Percentiles rank a stretch among this genome's conserved stretches.
Conservation (phyloP, 1,284 basidiomycete species). For the Microbotryum scabiosae region DNA sequence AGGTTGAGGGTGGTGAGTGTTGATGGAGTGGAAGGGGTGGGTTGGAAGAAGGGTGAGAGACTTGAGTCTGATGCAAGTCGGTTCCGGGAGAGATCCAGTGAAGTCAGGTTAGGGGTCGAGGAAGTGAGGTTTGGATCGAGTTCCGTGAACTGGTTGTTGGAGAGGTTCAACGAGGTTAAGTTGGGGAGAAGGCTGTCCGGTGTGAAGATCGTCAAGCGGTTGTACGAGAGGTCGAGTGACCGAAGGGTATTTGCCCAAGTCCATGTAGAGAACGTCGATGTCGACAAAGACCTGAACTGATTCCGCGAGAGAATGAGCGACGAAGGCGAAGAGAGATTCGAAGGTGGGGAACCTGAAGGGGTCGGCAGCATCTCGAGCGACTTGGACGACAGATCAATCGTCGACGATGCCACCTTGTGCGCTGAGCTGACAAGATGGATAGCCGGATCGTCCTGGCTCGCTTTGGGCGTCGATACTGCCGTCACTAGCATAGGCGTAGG, state of each 20-base stretch:
- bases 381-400: slow-evolving; percentile 7
- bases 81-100: slow-evolving; percentile 18
- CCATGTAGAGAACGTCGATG: slow-evolving; percentile 5
- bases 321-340: background rate
- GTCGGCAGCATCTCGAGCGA: slow-evolving; percentile 8
- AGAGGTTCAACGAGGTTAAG: slow-evolving; percentile 13
- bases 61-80: slow-evolving; percentile 14
- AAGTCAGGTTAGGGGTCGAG: slow-evolving; percentile 1
- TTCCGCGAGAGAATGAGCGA: slow-evolving; percentile 18
- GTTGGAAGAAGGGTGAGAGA: slow-evolving; percentile 4
- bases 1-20: slow-evolving; percentile 2
- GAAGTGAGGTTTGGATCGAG: slow-evolving; percentile 1
- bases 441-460: slow-evolving; percentile 2
- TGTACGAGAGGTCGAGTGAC: slow-evolving; percentile 5
- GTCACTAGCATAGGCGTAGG: background rate
- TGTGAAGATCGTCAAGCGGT: slow-evolving; percentile 2
- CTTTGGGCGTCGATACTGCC: background rate
- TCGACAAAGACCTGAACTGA: background rate
- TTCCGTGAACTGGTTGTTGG: slow-evolving; percentile 9
- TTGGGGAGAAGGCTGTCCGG: background rate
- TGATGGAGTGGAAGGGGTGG: background rate
- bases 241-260: slow-evolving; percentile 6
- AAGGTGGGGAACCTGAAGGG: background rate
- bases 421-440: slow-evolving; percentile 1
- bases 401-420: background rate